These are phyloP conservation scores for Umbelopsis ramanniana DNA, from an alignment of 192 early-diverging fungal species.

Conservation along the genomic window DNA sequence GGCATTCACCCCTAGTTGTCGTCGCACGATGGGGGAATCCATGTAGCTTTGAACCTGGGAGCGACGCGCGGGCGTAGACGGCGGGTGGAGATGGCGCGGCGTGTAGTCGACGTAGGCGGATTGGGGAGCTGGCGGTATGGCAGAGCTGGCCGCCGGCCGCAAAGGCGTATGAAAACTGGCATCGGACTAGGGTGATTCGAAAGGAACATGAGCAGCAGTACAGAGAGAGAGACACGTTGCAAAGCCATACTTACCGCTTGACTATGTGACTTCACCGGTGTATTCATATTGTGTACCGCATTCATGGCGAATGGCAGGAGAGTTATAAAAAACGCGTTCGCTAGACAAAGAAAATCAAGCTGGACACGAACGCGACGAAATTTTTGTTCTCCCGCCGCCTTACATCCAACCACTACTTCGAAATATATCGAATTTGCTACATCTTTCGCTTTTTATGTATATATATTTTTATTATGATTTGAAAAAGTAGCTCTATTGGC, in stretches of 20 bases:
- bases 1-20: conserved; percentile 25
- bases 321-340: neutral
- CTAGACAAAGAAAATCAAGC: no score
- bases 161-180: conserved; percentile 15
- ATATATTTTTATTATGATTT: neutral
- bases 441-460: no score
- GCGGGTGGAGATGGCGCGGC: conserved; percentile 18
- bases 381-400: no score
- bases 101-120: conserved; percentile 42
- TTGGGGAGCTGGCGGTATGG: conserved; percentile 2
- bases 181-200: neutral
- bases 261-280: neutral
- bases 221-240: no score
- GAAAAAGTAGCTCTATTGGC: no score
- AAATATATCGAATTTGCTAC: no score
- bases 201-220: no score
- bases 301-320: neutral
- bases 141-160: neutral
- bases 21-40: conserved; percentile 36
- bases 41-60: conserved; percentile 27
- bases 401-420: no score
- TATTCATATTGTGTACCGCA: neutral
- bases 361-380: no score
- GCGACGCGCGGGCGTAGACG: neutral
- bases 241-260: neutral